Conservation (phyloP, 2,329 filamentous ascomycete genomes). For the Colletotrichum sp. region DNA sequence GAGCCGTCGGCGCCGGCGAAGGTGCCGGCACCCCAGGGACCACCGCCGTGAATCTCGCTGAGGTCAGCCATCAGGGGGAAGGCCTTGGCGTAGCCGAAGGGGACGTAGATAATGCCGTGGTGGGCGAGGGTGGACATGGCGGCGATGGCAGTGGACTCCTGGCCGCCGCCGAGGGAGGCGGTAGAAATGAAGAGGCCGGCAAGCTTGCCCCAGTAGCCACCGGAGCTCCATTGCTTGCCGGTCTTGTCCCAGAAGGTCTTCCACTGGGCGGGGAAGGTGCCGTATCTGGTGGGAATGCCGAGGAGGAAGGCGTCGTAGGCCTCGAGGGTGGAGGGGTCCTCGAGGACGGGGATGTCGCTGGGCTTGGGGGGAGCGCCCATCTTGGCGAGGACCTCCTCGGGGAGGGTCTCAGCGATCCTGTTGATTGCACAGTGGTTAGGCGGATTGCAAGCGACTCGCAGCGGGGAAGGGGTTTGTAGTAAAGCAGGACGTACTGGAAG, state of each 20-base stretch:
- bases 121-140: constrained; percentile 87
- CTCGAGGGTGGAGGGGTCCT: constrained; percentile 64
- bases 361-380: constrained; percentile 88
- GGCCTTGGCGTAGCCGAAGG: constrained; percentile 85
- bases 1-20: constrained; percentile 82
- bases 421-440: not conserved
- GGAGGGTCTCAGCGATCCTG: constrained; percentile 84
- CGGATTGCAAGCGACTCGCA: not conserved
- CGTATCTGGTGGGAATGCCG: constrained; percentile 94
- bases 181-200: constrained; percentile 91
- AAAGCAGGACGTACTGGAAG: constrained; percentile 69
- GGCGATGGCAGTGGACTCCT: constrained; percentile 85
- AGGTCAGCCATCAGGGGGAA: constrained; percentile 76
- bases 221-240: constrained; percentile 81
- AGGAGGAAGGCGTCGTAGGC: constrained; percentile 86
- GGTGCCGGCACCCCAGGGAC: constrained; percentile 92
- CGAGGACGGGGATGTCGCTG: constrained; percentile 67
- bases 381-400: constrained; percentile 82
- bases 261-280: constrained; percentile 97
- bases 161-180: constrained; percentile 84
- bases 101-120: constrained; percentile 97
- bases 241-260: constrained; percentile 93
- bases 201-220: constrained; percentile 85
- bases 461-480: not conserved
- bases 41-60: constrained; percentile 82